Conservation (phyloP, 1,139 yeast genomes). For the Blastobotrys arbuscula region DNA sequence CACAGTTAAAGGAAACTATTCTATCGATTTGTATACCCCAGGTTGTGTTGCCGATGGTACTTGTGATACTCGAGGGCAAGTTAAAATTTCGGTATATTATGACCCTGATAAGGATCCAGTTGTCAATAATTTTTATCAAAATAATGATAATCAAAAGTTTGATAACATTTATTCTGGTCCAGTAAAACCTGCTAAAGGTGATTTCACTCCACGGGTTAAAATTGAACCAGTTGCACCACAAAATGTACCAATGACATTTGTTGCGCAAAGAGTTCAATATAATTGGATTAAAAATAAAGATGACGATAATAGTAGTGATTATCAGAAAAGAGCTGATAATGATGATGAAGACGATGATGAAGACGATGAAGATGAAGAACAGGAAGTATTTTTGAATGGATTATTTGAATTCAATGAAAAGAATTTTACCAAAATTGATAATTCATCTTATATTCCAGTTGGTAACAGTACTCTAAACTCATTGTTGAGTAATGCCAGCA, state of each 20-base stretch:
- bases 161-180: slow-evolving; percentile 73
- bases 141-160: slow-evolving; percentile 72
- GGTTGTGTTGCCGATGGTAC: slow-evolving; percentile 72
- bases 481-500: slow-evolving; percentile 37
- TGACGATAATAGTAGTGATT: not conserved
- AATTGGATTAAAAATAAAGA: slow-evolving; percentile 32
- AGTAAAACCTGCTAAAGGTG: slow-evolving; percentile 45
- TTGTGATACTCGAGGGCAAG: slow-evolving; percentile 67
- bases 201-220: slow-evolving; percentile 45
- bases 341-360: slow-evolving; percentile 18
- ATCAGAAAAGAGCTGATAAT: slow-evolving; percentile 2
- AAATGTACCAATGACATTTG: slow-evolving; percentile 46
- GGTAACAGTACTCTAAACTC: slow-evolving; percentile 67
- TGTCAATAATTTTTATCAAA: slow-evolving; percentile 57
- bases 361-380: slow-evolving; percentile 19
- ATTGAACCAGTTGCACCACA: slow-evolving; percentile 35
- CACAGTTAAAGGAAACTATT: slow-evolving; percentile 67
- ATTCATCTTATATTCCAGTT: slow-evolving; percentile 40
- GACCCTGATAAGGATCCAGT: slow-evolving; percentile 38
- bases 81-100: slow-evolving; percentile 62
- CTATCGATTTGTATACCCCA: slow-evolving; percentile 72
- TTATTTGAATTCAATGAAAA: slow-evolving; percentile 73
- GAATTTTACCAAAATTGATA: slow-evolving; percentile 49
- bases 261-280: slow-evolving; percentile 66
- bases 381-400: slow-evolving; percentile 50